Evolutionary conservation across 1,284 basidiomycete genomes (phyloP).

Genomic region (Exobasidium rhododendri): DNA sequence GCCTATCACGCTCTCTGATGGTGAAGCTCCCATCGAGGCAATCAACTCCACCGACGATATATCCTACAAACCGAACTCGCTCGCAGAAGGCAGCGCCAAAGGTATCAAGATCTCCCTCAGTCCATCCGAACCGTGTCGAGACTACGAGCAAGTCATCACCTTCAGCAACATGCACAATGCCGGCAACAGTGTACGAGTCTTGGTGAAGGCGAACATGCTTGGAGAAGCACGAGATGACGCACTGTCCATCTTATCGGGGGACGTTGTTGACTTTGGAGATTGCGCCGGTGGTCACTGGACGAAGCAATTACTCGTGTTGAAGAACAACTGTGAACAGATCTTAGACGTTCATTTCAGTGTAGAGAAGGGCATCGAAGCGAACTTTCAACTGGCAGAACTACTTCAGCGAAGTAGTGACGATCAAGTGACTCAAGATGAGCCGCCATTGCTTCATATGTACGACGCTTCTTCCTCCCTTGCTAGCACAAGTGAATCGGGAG

Average conservation of each 20-base stretch:
- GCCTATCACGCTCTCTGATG: conserved; percentile 24
- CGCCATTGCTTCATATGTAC: background rate
- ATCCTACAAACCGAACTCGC: conserved; percentile 10
- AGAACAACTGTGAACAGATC: conserved; percentile 57
- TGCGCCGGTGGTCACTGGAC: conserved; percentile 59
- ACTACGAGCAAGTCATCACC: conserved; percentile 50
- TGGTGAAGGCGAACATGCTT: conserved; percentile 51
- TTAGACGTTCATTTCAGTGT: conserved; percentile 58
- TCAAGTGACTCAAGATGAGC: conserved; percentile 7
- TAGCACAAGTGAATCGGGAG: conserved; percentile 1
- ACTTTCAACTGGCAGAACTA: conserved; percentile 57
- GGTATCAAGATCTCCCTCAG: conserved; percentile 16
- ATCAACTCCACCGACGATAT: conserved; percentile 31
- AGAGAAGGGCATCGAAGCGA: conserved; percentile 57
- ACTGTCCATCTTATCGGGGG: conserved; percentile 57
- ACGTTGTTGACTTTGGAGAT: conserved; percentile 58
- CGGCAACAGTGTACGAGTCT: conserved; percentile 39
- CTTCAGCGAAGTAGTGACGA: conserved; percentile 21
- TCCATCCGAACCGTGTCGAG: conserved; percentile 32
- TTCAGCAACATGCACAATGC: conserved; percentile 46
- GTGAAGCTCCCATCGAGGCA: conserved; percentile 24
- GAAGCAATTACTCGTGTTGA: conserved; percentile 57
- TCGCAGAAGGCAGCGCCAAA: conserved; percentile 6
- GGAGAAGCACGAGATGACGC: conserved; percentile 55
- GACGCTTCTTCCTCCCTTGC: background rate